Base-by-base conservation (phyloP, 345 rosid genomes). In the Stellera chamaejasme region DNA sequence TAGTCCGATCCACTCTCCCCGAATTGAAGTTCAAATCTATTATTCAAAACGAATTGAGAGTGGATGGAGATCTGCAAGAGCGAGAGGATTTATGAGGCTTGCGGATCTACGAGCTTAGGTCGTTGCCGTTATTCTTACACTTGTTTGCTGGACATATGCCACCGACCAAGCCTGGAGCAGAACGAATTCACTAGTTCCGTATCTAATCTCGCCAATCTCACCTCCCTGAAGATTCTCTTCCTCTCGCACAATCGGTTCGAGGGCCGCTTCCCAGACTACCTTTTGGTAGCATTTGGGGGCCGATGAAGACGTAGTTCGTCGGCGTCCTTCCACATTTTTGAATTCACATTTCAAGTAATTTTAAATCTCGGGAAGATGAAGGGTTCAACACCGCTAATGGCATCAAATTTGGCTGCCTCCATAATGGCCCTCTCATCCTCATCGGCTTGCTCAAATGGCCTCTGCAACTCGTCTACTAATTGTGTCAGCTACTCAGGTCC, bases 201-300 rank as follows among this genome's bases (percentile, higher is more conserved):
- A 13, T 85, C 90, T 0, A 69, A 77, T 70, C 72, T 90, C 53
- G 84, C 96, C 11, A 79, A 71, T 42, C 81, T 87, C 72, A 78
- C 90, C 0, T 57, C 90, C 27, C 64, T 90, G 6, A 90, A 84
- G 79, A 90, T 86, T 44, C 78, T 87, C 42, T 91, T 91, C 62
- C 59, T 91, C 8, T 91, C 96, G 13, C 66, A 78, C 67, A 91
- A 91, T 54, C 54, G 66, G 41, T 82, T 91, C 60, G 74, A 80
- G 56, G 92, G 92, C 51, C 60, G 64, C n/a, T 76, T 91, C 44
- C 98, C 96, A 2, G 52, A 56, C 3, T 66, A n/a, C 95, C 15
- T 45, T 85, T 0, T 56, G 32, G 48, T 73, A 77, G 10, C 82
- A 11, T 26, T n/a, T 19, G 59, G 66, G n/a, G 72, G 65, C 57